phyloP scores from a whole-genome alignment of 495 filamentous ascomycete genomes.

The Aspergillus hancockii region DNA sequence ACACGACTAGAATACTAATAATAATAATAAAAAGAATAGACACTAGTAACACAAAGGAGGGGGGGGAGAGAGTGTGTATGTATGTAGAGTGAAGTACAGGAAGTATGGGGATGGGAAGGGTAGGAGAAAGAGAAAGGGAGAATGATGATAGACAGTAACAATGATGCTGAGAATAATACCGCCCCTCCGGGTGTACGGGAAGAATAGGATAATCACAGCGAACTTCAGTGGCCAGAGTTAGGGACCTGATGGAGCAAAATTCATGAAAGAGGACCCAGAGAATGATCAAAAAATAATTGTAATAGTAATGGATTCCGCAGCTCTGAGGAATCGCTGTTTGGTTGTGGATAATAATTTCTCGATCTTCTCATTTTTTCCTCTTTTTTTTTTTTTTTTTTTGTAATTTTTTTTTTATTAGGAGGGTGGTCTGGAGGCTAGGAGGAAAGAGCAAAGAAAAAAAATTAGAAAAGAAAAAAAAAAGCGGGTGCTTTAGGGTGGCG shows the following conservation, averaged over 20 bases:
- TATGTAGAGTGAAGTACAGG: slow-evolving; percentile 14
- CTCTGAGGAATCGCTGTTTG: slow-evolving; percentile 30
- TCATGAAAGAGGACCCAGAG: slow-evolving; percentile 10
- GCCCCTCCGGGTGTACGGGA: slow-evolving; percentile 11
- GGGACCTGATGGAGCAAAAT: slow-evolving; percentile 1
- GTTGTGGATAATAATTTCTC: slow-evolving; percentile 10
- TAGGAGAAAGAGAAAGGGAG: slow-evolving; percentile 19
- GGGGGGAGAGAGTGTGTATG: slow-evolving; percentile 14
- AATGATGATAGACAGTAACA: slow-evolving; percentile 14
- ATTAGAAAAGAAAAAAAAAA: slow-evolving; percentile 18
- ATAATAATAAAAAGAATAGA: slow-evolving; percentile 16
- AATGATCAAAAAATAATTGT: slow-evolving; percentile 24
- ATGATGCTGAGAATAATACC: slow-evolving; percentile 12
- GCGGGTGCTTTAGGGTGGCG: slow-evolving; percentile 27
- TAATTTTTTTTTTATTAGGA: slow-evolving; percentile 24
- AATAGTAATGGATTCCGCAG: slow-evolving; percentile 26
- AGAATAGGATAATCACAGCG: slow-evolving; percentile 30
- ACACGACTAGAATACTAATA: slow-evolving; percentile 12
- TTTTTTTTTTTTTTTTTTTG: slow-evolving; percentile 29
- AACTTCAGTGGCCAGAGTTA: slow-evolving; percentile 22
- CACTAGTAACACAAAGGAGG: slow-evolving; percentile 13
- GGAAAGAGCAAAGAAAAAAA: slow-evolving; percentile 7
- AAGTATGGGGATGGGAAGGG: slow-evolving; percentile 11
- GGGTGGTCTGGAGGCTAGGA: slow-evolving; percentile 1
- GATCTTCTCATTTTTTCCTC: slow-evolving; percentile 8